Evolutionary conservation across 768 basidiomycete species (phyloP), one percentile per base, ranked within the genome.

Genomic region (Calocera cornea): DNA sequence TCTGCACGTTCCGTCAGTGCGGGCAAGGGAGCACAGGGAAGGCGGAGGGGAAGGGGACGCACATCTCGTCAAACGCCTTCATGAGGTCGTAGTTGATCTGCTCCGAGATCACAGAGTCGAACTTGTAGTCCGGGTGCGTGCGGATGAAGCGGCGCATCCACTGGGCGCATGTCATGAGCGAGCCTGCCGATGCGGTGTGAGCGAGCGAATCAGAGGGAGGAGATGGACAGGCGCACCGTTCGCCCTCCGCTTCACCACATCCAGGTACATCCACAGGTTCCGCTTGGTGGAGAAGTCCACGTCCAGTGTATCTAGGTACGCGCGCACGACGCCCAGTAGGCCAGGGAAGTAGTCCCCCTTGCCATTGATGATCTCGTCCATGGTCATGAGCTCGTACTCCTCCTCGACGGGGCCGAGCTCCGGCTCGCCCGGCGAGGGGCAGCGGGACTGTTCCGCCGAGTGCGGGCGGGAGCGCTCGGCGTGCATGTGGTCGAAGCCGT

Each of bases 1-100:
- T 68, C 88, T 90, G 70, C 41, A 68, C 54, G 65, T 67, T n/a
- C 44, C 3, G 47, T 22, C 24, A 66, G 49, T 17, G 33, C 8
- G 65, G 31, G 38, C n/a, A n/a, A n/a, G n/a, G n/a, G n/a, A 38
- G 64, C 49, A 64, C 41, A 65, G n/a, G 29, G 1, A 66, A 68
- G 1, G 38, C 65, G 12, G 36, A 14, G 10, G 17, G 34, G 41
- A 66, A 36, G 2, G 64, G 47, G 1, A 82, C 92, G 75, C 76
- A 97, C 91, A 98, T 89, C 76, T 92, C 89, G 74, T 98, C 95
- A 5, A 97, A 78, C 1, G 92, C 90, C 50, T 86, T 81, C 74
- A 97, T 80, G 31, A 99, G 82, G 77, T 99, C 97, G 74, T 95
- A 97, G 74, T 94, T 97, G 74, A 98, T 92, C 77, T 89, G 87